phyloP scores from a whole-genome alignment of 371 early-diverging fungal species.

The Rhizoclosmatium hyalinum region DNA sequence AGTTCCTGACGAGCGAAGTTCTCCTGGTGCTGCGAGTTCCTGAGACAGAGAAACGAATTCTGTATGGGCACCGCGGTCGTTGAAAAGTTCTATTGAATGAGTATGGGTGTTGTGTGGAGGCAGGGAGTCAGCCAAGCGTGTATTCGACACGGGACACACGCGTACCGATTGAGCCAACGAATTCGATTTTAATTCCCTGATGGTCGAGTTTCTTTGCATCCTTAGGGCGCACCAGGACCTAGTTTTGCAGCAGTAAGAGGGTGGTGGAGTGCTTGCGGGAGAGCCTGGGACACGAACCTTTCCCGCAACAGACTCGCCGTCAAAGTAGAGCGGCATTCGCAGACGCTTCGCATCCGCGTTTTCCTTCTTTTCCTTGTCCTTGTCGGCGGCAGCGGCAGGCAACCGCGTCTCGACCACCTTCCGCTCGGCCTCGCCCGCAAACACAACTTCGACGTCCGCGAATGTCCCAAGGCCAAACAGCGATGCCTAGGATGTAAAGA shows the following conservation, averaged over 20 bases:
- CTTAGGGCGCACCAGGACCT: slow-evolving; percentile 87
- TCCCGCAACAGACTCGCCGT: slow-evolving; percentile 93
- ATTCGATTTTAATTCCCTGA: slow-evolving; percentile 96
- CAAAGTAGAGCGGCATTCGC: slow-evolving; percentile 90
- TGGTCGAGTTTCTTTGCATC: slow-evolving; percentile 95
- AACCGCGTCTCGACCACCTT: slow-evolving; percentile 74
- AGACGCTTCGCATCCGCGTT: slow-evolving; percentile 61
- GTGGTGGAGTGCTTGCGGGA: not conserved
- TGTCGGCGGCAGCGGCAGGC: slow-evolving; percentile 68
- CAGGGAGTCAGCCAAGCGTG: not conserved
- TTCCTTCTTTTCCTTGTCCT: slow-evolving; percentile 71
- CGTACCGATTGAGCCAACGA: slow-evolving; percentile 92
- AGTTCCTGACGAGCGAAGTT: slow-evolving; percentile 74
- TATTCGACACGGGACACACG: not conserved
- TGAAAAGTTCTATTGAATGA: slow-evolving; percentile 77
- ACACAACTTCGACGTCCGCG: slow-evolving; percentile 86
- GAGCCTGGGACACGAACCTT: slow-evolving; percentile 67
- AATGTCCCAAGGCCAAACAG: slow-evolving; percentile 57
- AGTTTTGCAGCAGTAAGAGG: not conserved
- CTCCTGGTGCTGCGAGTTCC: slow-evolving; percentile 89
- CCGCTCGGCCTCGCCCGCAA: slow-evolving; percentile 79
- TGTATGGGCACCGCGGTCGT: slow-evolving; percentile 93
- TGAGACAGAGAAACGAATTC: slow-evolving; percentile 89
- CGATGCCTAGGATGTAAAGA: slow-evolving; percentile 6
- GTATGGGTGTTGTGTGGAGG: not conserved